Conservation (phyloP, 176 grass and related monocot genomes). For the sorghum (Sorghum bicolor) region Sorghum_bicolor_NCBIv3 NC_012873.2:54893001-54893500, state of each 20-base stretch:
- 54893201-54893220: background rate
- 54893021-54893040: background rate
- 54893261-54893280: background rate
- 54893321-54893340: background rate
- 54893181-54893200: conserved; percentile 30
- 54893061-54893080: background rate
- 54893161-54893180: conserved; percentile 40
- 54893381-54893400: background rate
- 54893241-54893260: conserved; percentile 37
- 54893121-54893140: background rate
- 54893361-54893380: too few relatives aligned
- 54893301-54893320: conserved; percentile 7
- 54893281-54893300: background rate
- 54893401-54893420: conserved; percentile 29
- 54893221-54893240: background rate
- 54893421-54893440: conserved; percentile 33
- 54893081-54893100: conserved; percentile 3
- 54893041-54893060: too few relatives aligned
- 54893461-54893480: background rate
- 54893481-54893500: background rate
- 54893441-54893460: background rate
- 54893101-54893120: conserved; percentile 32
- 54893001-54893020: background rate
- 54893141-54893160: conserved; percentile 10
- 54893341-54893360: background rate